Conservation (phyloP, 257 asterid genomes). For the Fraxinus americana region DNA sequence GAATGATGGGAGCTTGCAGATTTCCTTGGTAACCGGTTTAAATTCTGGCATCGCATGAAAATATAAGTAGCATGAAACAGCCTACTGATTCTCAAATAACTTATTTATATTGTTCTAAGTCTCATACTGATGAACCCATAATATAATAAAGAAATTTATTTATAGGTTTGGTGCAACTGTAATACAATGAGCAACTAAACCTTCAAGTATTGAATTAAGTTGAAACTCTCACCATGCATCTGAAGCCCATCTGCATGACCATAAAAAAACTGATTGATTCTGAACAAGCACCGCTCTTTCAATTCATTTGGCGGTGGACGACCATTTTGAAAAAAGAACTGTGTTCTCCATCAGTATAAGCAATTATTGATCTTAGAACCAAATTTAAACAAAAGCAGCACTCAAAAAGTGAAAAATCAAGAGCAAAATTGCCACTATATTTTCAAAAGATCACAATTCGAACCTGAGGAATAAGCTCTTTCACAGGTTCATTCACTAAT, state of each 20-base stretch:
- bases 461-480: conserved; percentile 98
- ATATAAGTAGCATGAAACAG: conserved; percentile 4
- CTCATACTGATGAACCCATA: conserved; percentile 20
- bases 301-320: conserved; percentile 91
- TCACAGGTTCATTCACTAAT: conserved; percentile 77
- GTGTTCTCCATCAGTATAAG: conserved; percentile 37
- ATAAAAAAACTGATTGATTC: conserved; percentile 93
- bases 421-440: conserved; percentile 12
- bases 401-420: conserved; percentile 14
- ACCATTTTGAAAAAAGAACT: conserved; percentile 95
- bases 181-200: conserved; percentile 19
- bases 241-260: conserved; percentile 91
- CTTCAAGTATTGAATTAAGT: conserved; percentile 12
- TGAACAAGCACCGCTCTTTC: conserved; percentile 90
- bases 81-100: conserved; percentile 1
- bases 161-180: not conserved
- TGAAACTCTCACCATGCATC: conserved; percentile 70
- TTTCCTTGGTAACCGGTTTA: conserved; percentile 87
- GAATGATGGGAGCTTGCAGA: conserved; percentile 99
- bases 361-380: conserved; percentile 21
- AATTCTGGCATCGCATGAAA: conserved; percentile 65
- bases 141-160: conserved; percentile 13
- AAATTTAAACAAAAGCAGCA: conserved; percentile 16
- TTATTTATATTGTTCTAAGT: conserved; percentile 12
- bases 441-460: conserved; percentile 24